A percentile compares a stretch with the other conserved stretches of the same genome.
Conservation (phyloP, 768 basidiomycete species). For the Leccinum arenicola region DNA sequence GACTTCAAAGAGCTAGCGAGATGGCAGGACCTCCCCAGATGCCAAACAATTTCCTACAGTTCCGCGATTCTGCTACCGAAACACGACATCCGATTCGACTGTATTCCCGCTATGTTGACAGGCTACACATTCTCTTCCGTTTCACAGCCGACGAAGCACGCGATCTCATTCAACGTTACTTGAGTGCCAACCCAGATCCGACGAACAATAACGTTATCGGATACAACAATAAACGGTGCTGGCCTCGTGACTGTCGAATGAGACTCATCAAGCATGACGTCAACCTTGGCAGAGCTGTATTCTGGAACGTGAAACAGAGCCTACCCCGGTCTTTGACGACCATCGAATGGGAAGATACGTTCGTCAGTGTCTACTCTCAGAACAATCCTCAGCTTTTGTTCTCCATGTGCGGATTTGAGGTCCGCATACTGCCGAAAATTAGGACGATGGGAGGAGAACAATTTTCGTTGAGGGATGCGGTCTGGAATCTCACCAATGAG, state of each 20-base stretch:
- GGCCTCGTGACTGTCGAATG: constrained; percentile 99
- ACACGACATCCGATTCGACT: constrained; percentile 96
- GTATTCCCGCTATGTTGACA: constrained; percentile 95
- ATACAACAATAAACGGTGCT: constrained; percentile 99
- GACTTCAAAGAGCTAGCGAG: constrained; percentile 96
- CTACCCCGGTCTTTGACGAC: constrained; percentile 94
- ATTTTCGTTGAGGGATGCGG: constrained; percentile 93
- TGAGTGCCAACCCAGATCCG: constrained; percentile 96
- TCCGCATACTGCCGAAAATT: constrained; percentile 95
- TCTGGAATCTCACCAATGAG: constrained; percentile 97
- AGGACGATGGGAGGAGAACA: constrained; percentile 95
- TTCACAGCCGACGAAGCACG: constrained; percentile 97
- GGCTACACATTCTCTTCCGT: constrained; percentile 93
- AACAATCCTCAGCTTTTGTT: constrained; percentile 97
- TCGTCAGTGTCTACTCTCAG: constrained; percentile 94
- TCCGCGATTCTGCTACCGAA: constrained; percentile 91
- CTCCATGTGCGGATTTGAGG: constrained; percentile 99
- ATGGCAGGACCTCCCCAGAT: constrained; percentile 98
- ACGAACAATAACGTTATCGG: constrained; percentile 99
- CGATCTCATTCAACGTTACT: constrained; percentile 96
- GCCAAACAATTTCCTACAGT: constrained; percentile 99
- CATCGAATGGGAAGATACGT: constrained; percentile 99
- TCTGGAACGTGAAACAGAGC: constrained; percentile 99
- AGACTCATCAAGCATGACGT: constrained; percentile 99
- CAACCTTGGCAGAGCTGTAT: constrained; percentile 95